Evolutionary conservation across 495 filamentous ascomycete genomes (phyloP).

Genomic region (Neurospora cerealis): DNA sequence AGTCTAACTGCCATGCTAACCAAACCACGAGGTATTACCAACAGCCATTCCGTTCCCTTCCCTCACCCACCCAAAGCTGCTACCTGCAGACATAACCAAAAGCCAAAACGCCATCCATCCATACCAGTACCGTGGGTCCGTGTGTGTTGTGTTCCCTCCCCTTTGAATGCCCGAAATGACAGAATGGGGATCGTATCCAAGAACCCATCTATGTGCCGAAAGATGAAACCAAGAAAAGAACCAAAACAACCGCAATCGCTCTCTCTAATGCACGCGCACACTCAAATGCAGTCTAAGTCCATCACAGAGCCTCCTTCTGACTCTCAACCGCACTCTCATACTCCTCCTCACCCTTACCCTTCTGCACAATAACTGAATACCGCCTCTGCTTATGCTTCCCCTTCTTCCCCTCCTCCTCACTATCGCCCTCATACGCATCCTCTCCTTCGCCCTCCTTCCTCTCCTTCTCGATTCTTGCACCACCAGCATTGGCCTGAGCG

Average conservation of each 20-base stretch:
- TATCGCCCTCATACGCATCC: constrained; percentile 26
- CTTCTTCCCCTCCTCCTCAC: constrained; percentile 18
- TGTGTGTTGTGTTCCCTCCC: neutral
- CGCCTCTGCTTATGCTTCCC: constrained; percentile 11
- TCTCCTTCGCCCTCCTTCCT: constrained; percentile 18
- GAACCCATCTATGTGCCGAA: neutral
- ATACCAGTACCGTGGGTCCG: neutral
- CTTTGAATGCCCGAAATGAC: neutral
- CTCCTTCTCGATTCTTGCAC: constrained; percentile 22
- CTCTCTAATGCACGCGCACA: neutral
- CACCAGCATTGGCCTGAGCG: constrained; percentile 41
- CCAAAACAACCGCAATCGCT: neutral
- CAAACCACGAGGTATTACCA: neutral
- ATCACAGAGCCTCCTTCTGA: neutral
- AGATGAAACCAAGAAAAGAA: neutral
- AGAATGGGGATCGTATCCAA: neutral
- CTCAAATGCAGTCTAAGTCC: neutral
- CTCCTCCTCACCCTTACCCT: constrained; percentile 27
- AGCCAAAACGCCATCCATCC: neutral
- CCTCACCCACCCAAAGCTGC: neutral
- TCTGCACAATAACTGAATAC: constrained; percentile 25
- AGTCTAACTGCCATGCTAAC: neutral
- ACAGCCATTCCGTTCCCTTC: neutral
- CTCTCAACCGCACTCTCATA: constrained; percentile 24
- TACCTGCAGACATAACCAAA: neutral